These are phyloP conservation scores for Amyloporia xantha DNA, from an alignment of 768 basidiomycete species.

Conservation along the genomic window DNA sequence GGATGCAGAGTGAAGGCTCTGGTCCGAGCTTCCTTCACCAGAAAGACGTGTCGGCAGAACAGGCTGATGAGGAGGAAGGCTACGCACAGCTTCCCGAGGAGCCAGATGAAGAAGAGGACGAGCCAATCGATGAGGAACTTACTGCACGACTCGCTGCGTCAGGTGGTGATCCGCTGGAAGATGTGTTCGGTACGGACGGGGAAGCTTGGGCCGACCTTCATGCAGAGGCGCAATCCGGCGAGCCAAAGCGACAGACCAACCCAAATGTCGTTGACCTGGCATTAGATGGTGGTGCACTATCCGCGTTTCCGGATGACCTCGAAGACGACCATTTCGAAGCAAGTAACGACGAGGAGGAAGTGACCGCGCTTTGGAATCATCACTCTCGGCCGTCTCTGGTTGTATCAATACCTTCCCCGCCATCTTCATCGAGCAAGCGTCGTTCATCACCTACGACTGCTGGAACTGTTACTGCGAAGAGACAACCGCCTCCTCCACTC, in stretches of 20 bases:
- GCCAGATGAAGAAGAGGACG: constrained; percentile 12
- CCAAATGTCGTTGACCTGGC: constrained; percentile 49
- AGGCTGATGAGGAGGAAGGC: constrained; percentile 21
- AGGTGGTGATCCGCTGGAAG: constrained; percentile 44
- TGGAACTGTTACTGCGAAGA: constrained; percentile 14
- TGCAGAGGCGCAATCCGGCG: constrained; percentile 23
- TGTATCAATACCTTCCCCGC: constrained; percentile 37
- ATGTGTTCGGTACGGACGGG: constrained; percentile 62
- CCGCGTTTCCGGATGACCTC: constrained; percentile 17
- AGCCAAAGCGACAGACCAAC: constrained; percentile 25
- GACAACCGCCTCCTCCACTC: constrained; percentile 46
- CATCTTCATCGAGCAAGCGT: constrained; percentile 24
- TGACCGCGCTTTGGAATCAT: constrained; percentile 19
- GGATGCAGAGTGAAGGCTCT: constrained; percentile 36
- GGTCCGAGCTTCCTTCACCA: constrained; percentile 24
- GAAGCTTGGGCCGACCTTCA: constrained; percentile 56
- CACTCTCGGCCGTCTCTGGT: constrained; percentile 25
- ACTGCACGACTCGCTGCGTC: constrained; percentile 29
- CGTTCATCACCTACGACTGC: constrained; percentile 31
- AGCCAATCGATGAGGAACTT: constrained; percentile 27
- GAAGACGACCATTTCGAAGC: constrained; percentile 26
- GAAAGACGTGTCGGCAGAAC: constrained; percentile 30
- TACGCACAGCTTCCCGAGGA: constrained; percentile 17
- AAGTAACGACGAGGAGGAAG: constrained; percentile 35
- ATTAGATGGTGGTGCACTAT: constrained; percentile 37